These are phyloP conservation scores for Leccinum variabile DNA, from an alignment of 1,284 basidiomycete species.

Conservation along the genomic window DNA sequence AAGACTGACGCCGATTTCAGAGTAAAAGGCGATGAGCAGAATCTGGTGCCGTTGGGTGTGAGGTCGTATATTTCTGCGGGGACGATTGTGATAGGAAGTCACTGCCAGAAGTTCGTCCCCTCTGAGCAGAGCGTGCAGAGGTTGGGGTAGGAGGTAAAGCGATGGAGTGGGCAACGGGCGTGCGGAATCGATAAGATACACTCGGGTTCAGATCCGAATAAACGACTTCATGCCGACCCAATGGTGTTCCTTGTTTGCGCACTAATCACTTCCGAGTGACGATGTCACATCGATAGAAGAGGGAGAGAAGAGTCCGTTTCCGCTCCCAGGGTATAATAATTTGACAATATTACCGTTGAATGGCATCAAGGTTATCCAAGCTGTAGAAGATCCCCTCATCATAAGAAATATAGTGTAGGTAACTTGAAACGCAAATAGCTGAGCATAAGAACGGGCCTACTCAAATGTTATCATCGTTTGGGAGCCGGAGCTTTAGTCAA, in stretches of 20 bases:
- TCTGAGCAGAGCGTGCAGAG: neutral
- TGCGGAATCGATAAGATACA: neutral
- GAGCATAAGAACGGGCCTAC: neutral
- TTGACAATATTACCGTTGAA: neutral
- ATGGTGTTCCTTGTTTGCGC: neutral
- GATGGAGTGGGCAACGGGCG: neutral
- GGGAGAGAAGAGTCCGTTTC: neutral
- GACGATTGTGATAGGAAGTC: neutral
- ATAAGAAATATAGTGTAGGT: neutral
- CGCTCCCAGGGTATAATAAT: neutral
- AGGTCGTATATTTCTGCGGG: neutral
- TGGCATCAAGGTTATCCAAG: neutral
- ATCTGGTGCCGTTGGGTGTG: neutral
- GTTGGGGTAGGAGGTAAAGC: neutral
- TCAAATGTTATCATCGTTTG: neutral
- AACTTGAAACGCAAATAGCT: neutral
- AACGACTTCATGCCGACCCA: neutral
- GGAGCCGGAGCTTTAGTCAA: neutral
- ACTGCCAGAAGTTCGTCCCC: neutral
- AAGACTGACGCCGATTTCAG: neutral
- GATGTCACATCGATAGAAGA: neutral
- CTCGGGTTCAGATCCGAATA: neutral
- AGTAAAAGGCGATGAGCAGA: neutral
- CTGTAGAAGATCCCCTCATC: neutral
- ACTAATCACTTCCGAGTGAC: neutral